Percentiles rank a stretch among this genome's conserved stretches.
Conservation (phyloP, 78 protist species). For the Dictyostelium brefeldianum region DNA sequence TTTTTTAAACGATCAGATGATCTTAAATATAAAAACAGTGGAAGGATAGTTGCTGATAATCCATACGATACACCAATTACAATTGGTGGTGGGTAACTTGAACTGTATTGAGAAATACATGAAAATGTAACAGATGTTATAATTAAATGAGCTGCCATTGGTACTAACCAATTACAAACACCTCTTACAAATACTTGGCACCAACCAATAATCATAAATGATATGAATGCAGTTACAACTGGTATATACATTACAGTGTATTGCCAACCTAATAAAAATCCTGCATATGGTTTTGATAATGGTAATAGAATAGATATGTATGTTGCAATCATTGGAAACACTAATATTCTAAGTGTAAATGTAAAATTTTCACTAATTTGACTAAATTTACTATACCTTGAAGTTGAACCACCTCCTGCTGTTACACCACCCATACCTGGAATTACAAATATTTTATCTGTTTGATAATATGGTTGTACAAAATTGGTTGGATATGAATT, state of each 20-base stretch:
- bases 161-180: background rate
- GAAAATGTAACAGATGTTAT: slow-evolving; percentile 22
- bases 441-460: slow-evolving; percentile 1
- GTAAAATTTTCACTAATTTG: slow-evolving; percentile 11
- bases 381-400: background rate
- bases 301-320: slow-evolving; percentile 37
- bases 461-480: slow-evolving; percentile 12
- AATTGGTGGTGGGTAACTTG: slow-evolving; percentile 13
- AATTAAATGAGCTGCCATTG: slow-evolving; percentile 10
- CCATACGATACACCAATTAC: background rate
- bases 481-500: slow-evolving; percentile 8
- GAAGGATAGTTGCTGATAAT: background rate
- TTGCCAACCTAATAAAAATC: slow-evolving; percentile 42
- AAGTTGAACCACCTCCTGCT: background rate
- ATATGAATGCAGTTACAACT: background rate
- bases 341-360: background rate
- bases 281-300: background rate
- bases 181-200: slow-evolving; percentile 7
- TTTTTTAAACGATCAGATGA: slow-evolving; percentile 25
- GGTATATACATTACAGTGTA: slow-evolving; percentile 60
- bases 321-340: slow-evolving; percentile 34
- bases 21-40: slow-evolving; percentile 12
- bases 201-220: slow-evolving; percentile 53
- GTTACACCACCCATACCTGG: background rate
- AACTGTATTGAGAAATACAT: slow-evolving; percentile 9